phyloP scores from a whole-genome alignment of 1,139 yeast species.

The Ogataea hybrid region DNA sequence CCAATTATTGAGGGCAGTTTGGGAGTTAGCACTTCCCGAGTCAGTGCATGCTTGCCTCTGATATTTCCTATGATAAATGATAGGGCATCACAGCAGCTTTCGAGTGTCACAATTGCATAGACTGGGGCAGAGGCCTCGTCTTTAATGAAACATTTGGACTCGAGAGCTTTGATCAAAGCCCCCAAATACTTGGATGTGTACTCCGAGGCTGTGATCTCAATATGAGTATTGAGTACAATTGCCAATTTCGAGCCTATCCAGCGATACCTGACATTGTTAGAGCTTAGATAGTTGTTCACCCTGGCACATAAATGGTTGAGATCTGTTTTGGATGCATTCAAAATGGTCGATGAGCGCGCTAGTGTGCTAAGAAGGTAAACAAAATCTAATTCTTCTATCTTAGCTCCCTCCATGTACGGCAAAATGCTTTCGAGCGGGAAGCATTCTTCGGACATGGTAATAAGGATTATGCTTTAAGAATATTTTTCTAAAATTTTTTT shows the following conservation, averaged over 20 bases:
- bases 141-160: constrained; percentile 44
- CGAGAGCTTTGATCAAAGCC: constrained; percentile 54
- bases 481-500: constrained; percentile 6
- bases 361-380: constrained; percentile 19
- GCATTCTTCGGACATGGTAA: constrained; percentile 6
- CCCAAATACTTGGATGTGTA: constrained; percentile 62
- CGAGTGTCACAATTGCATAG: constrained; percentile 27
- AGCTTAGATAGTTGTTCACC: constrained; percentile 50
- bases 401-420: constrained; percentile 24
- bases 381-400: constrained; percentile 15
- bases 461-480: neutral
- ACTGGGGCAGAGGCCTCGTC: constrained; percentile 35
- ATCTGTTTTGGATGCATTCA: constrained; percentile 42
- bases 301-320: constrained; percentile 56
- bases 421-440: constrained; percentile 15
- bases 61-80: constrained; percentile 51
- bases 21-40: constrained; percentile 84
- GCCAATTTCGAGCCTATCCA: constrained; percentile 67
- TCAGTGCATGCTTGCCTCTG: constrained; percentile 78
- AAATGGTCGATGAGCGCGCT: constrained; percentile 24
- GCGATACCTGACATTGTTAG: constrained; percentile 46
- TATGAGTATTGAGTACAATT: constrained; percentile 49
- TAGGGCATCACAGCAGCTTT: constrained; percentile 45
- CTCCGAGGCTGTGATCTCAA: constrained; percentile 46
- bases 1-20: constrained; percentile 63